Conservation (phyloP, 345 rosid species). For the Triadica sebifera region DNA sequence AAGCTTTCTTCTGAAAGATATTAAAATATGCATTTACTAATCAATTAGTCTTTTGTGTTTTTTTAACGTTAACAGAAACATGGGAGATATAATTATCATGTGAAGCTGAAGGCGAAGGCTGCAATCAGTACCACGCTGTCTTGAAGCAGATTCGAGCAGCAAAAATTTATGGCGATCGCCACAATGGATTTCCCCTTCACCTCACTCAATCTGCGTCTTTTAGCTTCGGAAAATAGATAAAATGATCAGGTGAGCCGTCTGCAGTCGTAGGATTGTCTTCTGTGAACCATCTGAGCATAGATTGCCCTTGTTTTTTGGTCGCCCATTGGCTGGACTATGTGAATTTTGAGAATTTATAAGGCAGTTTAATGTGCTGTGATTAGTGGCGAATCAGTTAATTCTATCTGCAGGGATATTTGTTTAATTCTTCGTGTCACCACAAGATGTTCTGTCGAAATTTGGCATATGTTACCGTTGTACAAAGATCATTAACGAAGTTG, state of each 20-base stretch:
- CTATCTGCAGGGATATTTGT: neutral
- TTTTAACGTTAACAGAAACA: too few species aligned
- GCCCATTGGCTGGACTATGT: neutral
- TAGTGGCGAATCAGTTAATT: neutral
- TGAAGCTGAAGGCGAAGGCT: neutral
- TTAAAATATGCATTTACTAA: too few species aligned
- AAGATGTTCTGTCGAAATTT: neutral
- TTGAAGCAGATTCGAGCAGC: neutral
- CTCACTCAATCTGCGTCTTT: neutral
- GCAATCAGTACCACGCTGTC: neutral
- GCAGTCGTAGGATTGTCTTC: neutral
- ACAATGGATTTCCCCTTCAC: neutral
- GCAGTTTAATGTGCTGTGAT: neutral
- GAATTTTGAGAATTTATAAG: neutral
- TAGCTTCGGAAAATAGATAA: neutral
- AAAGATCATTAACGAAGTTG: too few species aligned
- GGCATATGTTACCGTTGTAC: neutral
- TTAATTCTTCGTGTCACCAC: neutral
- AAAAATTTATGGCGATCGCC: neutral
- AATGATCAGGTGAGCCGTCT: neutral
- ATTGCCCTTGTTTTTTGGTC: slow-evolving; percentile 10
- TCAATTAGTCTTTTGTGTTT: too few species aligned
- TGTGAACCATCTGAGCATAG: too few species aligned
- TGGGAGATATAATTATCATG: neutral
- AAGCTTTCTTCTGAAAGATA: neutral